Percentiles rank a stretch among this genome's conserved stretches.
Evolutionary conservation across 108 stramenopile genomes (phyloP).

Genomic region (Pseudonitzschia multistriata): DNA sequence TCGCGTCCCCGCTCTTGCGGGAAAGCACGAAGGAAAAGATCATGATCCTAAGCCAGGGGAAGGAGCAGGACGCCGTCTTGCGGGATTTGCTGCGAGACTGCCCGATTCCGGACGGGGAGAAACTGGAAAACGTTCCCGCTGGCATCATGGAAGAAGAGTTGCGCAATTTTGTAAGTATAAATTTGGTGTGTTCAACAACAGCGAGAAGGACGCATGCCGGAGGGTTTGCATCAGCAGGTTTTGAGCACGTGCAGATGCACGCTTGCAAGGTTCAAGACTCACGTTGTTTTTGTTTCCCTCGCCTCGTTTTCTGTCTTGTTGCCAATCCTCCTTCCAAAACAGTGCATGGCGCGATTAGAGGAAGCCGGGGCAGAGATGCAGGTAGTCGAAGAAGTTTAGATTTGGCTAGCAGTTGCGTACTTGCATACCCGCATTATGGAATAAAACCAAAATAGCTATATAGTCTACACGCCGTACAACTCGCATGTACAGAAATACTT

Average conservation of each 20-base stretch:
- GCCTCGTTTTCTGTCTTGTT: neutral
- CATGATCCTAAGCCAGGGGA: constrained; percentile 42
- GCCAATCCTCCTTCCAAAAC: neutral
- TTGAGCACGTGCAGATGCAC: no score
- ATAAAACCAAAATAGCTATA: neutral
- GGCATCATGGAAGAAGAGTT: constrained; percentile 28
- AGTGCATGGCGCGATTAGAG: constrained; percentile 19
- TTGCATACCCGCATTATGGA: neutral
- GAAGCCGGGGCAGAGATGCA: constrained; percentile 11
- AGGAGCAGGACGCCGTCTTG: constrained; percentile 13
- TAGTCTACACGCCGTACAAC: no score
- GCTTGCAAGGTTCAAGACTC: no score
- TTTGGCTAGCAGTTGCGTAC: neutral
- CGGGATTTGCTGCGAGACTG: constrained; percentile 11
- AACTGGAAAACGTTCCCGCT: constrained; percentile 13
- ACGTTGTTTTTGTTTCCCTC: neutral
- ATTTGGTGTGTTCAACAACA: neutral
- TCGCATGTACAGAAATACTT: no score
- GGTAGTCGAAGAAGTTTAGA: neutral
- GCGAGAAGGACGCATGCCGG: no score
- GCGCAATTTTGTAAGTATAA: constrained; percentile 39
- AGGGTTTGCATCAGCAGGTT: no score
- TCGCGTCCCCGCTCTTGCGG: constrained; percentile 66
- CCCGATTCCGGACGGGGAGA: neutral
- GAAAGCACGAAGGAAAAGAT: constrained; percentile 78